Conservation (phyloP, 495 filamentous ascomycete species). For the Neurospora sp. region DNA sequence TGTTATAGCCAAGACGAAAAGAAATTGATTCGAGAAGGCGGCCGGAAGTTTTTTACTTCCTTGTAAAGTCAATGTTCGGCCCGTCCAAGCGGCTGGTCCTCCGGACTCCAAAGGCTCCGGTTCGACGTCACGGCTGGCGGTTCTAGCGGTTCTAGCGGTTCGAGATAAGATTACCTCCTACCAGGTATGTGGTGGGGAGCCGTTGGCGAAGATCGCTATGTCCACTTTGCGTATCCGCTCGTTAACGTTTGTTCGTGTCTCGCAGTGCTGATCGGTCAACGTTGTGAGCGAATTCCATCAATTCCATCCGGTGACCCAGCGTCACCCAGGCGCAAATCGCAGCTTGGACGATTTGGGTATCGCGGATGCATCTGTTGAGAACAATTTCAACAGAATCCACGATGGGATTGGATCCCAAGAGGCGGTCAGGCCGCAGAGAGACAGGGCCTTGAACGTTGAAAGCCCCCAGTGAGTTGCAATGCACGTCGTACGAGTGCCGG, state of each 20-base stretch:
- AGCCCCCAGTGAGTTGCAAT: neutral
- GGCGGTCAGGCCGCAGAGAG: neutral
- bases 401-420: neutral
- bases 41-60: neutral
- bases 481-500: neutral
- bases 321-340: neutral
- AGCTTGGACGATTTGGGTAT: neutral
- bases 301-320: neutral
- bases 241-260: neutral
- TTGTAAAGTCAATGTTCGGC: neutral
- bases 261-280: neutral
- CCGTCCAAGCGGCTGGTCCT: neutral
- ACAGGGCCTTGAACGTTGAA: neutral
- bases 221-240: neutral
- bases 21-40: neutral
- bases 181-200: neutral
- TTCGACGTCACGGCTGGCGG: neutral
- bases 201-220: neutral
- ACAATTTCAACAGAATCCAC: neutral
- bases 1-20: neutral
- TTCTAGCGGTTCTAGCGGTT: neutral
- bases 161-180: neutral
- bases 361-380: neutral
- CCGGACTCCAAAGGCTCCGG: neutral
- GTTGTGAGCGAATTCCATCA: neutral